These are phyloP conservation scores for Eucalyptus tenuipes DNA, from an alignment of 345 rosid genomes.

Conservation along the genomic window DNA sequence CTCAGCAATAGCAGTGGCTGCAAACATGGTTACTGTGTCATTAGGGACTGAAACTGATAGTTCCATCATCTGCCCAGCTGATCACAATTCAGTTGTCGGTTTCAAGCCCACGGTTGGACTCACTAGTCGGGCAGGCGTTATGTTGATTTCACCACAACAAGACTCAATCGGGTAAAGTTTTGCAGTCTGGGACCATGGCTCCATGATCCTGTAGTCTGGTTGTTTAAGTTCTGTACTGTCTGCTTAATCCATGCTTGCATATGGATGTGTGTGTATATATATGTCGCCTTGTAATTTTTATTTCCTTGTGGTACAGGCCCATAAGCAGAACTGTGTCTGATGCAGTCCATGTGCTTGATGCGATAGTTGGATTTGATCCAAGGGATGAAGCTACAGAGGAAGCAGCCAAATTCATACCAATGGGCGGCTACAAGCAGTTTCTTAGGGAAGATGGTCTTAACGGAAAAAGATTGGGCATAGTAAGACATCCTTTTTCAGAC, in stretches of 20 bases:
- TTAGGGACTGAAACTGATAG: slow-evolving; percentile 71
- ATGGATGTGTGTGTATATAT: background rate
- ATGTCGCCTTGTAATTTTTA: background rate
- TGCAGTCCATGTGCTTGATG: slow-evolving; percentile 17
- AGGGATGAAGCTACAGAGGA: slow-evolving; percentile 6
- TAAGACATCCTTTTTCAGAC: background rate
- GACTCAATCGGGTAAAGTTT: slow-evolving; percentile 12
- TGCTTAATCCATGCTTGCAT: background rate
- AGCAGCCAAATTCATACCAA: slow-evolving; percentile 8
- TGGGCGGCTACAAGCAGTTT: slow-evolving; percentile 22
- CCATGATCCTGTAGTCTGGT: background rate
- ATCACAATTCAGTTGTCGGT: slow-evolving; percentile 51
- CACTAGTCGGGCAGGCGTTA: slow-evolving; percentile 65
- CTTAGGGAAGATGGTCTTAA: slow-evolving; percentile 2
- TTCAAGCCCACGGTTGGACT: slow-evolving; percentile 70
- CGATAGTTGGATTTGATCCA: slow-evolving; percentile 16
- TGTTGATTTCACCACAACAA: slow-evolving; percentile 5
- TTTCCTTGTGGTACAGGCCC: slow-evolving; percentile 2
- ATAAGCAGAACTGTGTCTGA: slow-evolving; percentile 14
- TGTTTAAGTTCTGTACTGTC: background rate
- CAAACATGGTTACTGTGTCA: slow-evolving; percentile 28
- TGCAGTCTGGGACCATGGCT: background rate
- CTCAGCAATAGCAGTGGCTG: background rate
- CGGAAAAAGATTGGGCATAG: slow-evolving; percentile 17
- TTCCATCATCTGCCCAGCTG: slow-evolving; percentile 55